Conservation (phyloP, 129 eudicot genomes). For the Logfia minima region DNA sequence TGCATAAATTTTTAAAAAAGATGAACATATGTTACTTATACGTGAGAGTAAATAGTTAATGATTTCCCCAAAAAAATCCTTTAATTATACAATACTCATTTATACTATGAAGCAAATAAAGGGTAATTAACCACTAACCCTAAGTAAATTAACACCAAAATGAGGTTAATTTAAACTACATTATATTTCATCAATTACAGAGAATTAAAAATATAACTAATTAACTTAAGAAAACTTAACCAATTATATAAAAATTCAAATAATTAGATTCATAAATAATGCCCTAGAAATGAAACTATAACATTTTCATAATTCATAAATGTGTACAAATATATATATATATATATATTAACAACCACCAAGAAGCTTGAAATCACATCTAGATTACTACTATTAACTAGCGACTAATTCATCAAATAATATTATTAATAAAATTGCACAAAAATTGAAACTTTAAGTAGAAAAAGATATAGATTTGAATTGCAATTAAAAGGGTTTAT, state of each 20-base stretch:
- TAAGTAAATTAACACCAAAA: conserved; percentile 19
- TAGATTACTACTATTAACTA: background rate
- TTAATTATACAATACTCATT: background rate
- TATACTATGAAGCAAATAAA: background rate
- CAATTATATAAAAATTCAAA: background rate
- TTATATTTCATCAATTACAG: background rate
- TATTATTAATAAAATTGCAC: background rate
- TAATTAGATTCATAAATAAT: background rate
- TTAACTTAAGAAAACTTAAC: background rate
- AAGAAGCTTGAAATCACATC: conserved; percentile 2
- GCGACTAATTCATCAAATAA: background rate
- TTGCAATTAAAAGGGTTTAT: background rate
- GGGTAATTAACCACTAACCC: conserved; percentile 6
- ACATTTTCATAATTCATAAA: background rate
- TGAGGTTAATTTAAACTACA: conserved; percentile 14
- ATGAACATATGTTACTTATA: background rate
- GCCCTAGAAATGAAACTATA: conserved; percentile 23
- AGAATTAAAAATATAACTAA: background rate
- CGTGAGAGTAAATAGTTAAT: background rate
- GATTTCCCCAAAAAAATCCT: background rate
- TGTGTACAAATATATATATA: background rate
- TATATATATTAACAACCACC: background rate
- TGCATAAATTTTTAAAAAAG: background rate
- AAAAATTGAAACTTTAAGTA: background rate
- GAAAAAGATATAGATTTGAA: background rate